These are phyloP conservation scores for Durusdinium trenchii DNA, from an alignment of 73 alveolate species.

Conservation along the genomic window DNA sequence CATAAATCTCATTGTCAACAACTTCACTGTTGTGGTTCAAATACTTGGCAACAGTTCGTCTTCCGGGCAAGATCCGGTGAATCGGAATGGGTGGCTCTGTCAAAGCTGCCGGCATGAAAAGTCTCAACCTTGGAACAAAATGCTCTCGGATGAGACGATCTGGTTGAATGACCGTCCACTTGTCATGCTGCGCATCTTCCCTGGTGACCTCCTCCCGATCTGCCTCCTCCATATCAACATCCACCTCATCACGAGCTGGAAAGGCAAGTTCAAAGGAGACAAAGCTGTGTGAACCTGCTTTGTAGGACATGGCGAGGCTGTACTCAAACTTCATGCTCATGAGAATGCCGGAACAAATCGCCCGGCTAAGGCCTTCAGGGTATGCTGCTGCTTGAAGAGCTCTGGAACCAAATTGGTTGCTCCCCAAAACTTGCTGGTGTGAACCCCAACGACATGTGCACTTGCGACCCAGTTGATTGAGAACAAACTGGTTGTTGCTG, in stretches of 20 bases:
- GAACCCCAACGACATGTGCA: neutral
- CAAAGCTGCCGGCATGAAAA: neutral
- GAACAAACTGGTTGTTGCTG: too few species aligned
- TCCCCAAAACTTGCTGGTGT: neutral
- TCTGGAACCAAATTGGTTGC: neutral
- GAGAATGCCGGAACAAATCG: conserved; percentile 23
- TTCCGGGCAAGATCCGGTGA: neutral
- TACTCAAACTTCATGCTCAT: conserved; percentile 37
- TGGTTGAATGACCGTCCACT: neutral
- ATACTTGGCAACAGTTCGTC: too few species aligned
- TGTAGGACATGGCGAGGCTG: neutral
- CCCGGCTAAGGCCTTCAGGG: conserved; percentile 14
- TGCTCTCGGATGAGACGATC: neutral
- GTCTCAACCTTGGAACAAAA: neutral
- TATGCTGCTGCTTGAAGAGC: neutral
- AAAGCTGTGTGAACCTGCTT: neutral
- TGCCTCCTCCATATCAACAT: neutral
- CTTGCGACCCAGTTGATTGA: neutral
- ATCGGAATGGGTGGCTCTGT: neutral
- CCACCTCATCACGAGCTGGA: neutral
- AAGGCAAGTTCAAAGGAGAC: neutral
- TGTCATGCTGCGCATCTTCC: neutral
- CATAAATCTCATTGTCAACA: too few species aligned
- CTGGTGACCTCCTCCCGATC: neutral
- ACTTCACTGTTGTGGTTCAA: too few species aligned